A percentile compares a stretch with the other conserved stretches of the same genome.
phyloP scores from a whole-genome alignment of 2,329 filamentous ascomycete genomes.

The Cordyceps cicadae region DNA sequence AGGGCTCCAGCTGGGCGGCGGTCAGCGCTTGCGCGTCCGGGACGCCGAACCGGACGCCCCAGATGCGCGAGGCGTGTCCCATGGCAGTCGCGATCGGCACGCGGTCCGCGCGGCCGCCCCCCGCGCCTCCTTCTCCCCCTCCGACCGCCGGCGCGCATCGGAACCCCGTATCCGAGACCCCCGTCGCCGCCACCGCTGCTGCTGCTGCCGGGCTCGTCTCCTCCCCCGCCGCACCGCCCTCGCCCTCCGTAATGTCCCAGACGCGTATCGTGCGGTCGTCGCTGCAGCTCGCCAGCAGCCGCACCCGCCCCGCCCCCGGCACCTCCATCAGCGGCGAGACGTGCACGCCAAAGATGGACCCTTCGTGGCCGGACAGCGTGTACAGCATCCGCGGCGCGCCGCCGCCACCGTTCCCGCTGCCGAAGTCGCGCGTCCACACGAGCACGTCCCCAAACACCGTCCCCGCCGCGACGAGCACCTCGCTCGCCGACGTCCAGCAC shows the following conservation, averaged over 20 bases:
- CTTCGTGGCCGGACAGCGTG: slow-evolving; percentile 66
- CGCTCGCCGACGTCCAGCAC: slow-evolving; percentile 47
- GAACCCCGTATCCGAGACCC: slow-evolving; percentile 57
- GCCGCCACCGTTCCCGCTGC: slow-evolving; percentile 12
- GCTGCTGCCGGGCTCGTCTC: slow-evolving; percentile 12
- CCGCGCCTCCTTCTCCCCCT: slow-evolving; percentile 1
- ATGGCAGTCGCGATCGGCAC: slow-evolving; percentile 61
- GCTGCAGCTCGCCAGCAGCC: slow-evolving; percentile 84
- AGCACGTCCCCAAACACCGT: slow-evolving; percentile 94
- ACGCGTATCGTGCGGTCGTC: slow-evolving; percentile 85
- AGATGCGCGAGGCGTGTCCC: slow-evolving; percentile 85
- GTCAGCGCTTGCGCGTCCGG: background rate
- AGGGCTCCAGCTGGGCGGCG: background rate
- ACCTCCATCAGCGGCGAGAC: slow-evolving; percentile 53
- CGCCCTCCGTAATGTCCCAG: slow-evolving; percentile 67
- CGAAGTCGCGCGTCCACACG: slow-evolving; percentile 63
- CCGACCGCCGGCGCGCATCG: slow-evolving; percentile 24
- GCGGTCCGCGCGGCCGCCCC: slow-evolving; percentile 17
- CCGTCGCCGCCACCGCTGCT: slow-evolving; percentile 22
- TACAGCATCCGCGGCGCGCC: slow-evolving; percentile 37
- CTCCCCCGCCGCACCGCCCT: background rate
- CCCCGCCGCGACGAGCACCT: slow-evolving; percentile 72
- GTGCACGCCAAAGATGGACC: slow-evolving; percentile 83
- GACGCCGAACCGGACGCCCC: slow-evolving; percentile 65
- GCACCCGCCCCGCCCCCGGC: slow-evolving; percentile 31